These are phyloP conservation scores for Metarhizium brunneum DNA, from an alignment of 2,329 filamentous ascomycete species.

Conservation along the genomic window DNA sequence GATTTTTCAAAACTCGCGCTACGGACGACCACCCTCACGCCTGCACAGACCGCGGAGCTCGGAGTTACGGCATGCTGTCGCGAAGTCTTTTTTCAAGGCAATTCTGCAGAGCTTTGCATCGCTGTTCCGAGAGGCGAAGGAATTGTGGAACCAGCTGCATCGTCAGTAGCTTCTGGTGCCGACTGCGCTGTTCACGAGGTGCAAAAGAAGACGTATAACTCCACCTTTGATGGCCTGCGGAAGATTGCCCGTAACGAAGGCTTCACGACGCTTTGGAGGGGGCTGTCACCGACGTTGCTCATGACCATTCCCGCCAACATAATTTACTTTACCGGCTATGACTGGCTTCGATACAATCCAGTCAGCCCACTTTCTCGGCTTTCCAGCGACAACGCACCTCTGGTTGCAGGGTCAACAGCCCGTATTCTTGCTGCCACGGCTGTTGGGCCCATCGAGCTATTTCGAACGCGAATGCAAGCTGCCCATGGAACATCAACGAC, in stretches of 20 bases:
- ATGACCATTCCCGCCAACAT: slow-evolving; percentile 96
- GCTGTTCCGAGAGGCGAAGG: slow-evolving; percentile 50
- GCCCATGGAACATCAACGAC: slow-evolving; percentile 48
- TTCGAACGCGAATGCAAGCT: slow-evolving; percentile 86
- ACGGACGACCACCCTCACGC: slow-evolving; percentile 49
- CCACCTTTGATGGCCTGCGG: slow-evolving; percentile 80
- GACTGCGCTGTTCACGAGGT: slow-evolving; percentile 85
- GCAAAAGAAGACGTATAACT: slow-evolving; percentile 74
- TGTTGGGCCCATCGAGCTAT: slow-evolving; percentile 88
- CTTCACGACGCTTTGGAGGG: slow-evolving; percentile 77
- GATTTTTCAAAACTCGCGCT: slow-evolving; percentile 48
- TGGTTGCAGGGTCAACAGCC: slow-evolving; percentile 71
- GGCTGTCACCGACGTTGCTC: slow-evolving; percentile 82
- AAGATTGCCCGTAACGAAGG: slow-evolving; percentile 97
- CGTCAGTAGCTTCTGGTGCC: slow-evolving; percentile 37
- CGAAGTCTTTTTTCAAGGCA: slow-evolving; percentile 93
- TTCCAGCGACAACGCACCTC: slow-evolving; percentile 64
- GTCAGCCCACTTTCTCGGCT: slow-evolving; percentile 60
- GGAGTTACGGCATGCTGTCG: slow-evolving; percentile 92
- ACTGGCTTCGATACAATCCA: slow-evolving; percentile 74
- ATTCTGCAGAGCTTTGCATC: slow-evolving; percentile 72
- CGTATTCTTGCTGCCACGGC: slow-evolving; percentile 71
- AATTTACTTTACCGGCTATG: slow-evolving; percentile 97
- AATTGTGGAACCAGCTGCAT: slow-evolving; percentile 26
- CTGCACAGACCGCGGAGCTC: slow-evolving; percentile 67